Evolutionary conservation across 176 grass and related monocot species (phyloP).

Genomic region (Carex myosuroides): DNA sequence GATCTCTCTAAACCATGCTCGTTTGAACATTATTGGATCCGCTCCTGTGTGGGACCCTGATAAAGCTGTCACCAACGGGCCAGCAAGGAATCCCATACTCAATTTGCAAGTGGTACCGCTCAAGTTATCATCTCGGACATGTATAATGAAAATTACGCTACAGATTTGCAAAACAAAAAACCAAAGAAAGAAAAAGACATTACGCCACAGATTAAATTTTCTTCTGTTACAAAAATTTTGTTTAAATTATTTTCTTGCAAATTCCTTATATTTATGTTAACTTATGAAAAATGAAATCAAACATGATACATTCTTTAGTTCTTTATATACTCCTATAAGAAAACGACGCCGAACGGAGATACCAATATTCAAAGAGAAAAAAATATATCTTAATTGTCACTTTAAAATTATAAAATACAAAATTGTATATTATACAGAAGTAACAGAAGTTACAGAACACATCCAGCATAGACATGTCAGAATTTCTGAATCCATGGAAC

Average conservation of each 20-base stretch:
- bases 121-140: not conserved
- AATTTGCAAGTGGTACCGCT: not conserved
- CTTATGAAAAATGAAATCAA: not conserved
- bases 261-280: not conserved
- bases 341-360: no score
- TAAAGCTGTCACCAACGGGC: not conserved
- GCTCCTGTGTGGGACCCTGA: not conserved
- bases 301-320: no score
- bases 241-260: not conserved
- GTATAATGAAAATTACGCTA: not conserved
- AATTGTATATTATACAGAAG: not conserved
- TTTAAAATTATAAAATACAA: not conserved
- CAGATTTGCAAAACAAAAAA: not conserved
- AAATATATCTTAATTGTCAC: not conserved
- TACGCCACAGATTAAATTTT: not conserved
- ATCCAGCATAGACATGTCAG: conserved; percentile 8
- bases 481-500: conserved; percentile 25
- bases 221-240: not conserved
- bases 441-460: conserved; percentile 3
- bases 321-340: no score
- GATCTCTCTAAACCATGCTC: not conserved
- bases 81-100: not conserved
- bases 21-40: not conserved
- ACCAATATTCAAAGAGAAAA: not conserved
- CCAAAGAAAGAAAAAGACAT: not conserved